Evolutionary conservation across 495 filamentous ascomycete species (phyloP), one percentile per base, ranked within the genome.

Genomic region (Durotheca rogersii): DNA sequence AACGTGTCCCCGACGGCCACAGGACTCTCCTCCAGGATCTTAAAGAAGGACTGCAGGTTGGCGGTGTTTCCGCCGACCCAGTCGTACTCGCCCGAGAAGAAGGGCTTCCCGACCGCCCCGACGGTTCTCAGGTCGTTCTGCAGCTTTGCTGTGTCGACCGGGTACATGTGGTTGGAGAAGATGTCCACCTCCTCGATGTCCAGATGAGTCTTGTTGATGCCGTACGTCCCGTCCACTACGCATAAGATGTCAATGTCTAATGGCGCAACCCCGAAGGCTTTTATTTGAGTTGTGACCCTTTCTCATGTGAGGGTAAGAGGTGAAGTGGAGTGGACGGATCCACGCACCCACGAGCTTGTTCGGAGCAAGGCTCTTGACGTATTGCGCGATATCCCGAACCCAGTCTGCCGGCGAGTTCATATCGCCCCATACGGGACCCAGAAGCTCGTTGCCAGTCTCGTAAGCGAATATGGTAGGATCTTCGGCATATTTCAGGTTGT

Each of bases 381-480:
- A 72, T 18, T 41, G 41, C 3, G 72, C 70, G 35, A 81, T 76
- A 16, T 78, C 74, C 15, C 58, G 34, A 3, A 73, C 69, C 78
- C 78, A 81, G 7, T 58, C 58, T 1, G 58, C 62, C 1, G 78
- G 77, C 1, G 75, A 74, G 47, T 79, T 55, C 68, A 68, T 73
- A 55, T 78, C 77, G 16, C 70, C 69, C 66, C 70, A 80, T 7
- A 68, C 41, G 5, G 73, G 66, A 3, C 76, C 78, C 7, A 66
- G 60, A 15, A 81, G 69, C 58, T 81, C 78, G 55, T 81, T 80
- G 6, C 78, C 76, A 0, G 75, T 79, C 60, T 80, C 76, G 46
- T 76, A 77, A 10, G 72, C 76, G 45, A 79, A 76, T 36, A 81
- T 80, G 0, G 76, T 81, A 0, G 78, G 75, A 47, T 81, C 77